Base-by-base conservation (phyloP, 2,329 filamentous ascomycete species). In the Cladosporium velox region DNA sequence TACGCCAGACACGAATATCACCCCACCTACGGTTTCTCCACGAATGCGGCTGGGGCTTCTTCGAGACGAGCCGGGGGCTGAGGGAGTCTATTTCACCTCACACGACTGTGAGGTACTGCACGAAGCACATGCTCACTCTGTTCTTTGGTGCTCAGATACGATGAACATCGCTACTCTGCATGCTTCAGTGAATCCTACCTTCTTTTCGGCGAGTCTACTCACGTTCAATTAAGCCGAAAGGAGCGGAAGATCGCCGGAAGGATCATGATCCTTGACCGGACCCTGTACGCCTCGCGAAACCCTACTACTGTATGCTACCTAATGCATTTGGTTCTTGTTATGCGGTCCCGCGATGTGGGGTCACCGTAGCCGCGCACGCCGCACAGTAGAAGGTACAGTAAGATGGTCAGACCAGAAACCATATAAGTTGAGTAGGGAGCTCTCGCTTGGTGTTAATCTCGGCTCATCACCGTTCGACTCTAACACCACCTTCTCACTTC, bases 231-330 rank as follows among this genome's bases (percentile, higher is more conserved):
- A 2, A 59, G 57, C 57, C 21, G 14, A 58, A 26, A 24, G 3
- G 55, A 24, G 32, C 32, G 34, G 57, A 47, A 59, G 57, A 59
- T 59, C 35, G 26, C 21, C 57, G 57, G 57, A 59, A 59, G 57
- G 57, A 59, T 59, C 57, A 32, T 4, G 38, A 59, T 35, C 57
- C 57, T 47, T 30, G 34, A 59, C 38, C 14, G 28, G 57, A 47
- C 38, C 28, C 52, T 21, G 51, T 32, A 12, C 14, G 26, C 51
- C 10, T n/a, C 28, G 8, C 32, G 52, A 34, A 55, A 55, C 34
- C 55, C 54, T 57, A 38, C 32, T 41, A 58, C 32, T 28, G 10
- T 35, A 34, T 58, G 55, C 32, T 4, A 41, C n/a, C n/a, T 12
- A 24, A 24, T 28, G 32, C 34, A 41, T 24, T 32, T 55, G 26